Evolutionary conservation across 2,329 filamentous ascomycete genomes (phyloP).

Genomic region (Neurospora sp.): DNA sequence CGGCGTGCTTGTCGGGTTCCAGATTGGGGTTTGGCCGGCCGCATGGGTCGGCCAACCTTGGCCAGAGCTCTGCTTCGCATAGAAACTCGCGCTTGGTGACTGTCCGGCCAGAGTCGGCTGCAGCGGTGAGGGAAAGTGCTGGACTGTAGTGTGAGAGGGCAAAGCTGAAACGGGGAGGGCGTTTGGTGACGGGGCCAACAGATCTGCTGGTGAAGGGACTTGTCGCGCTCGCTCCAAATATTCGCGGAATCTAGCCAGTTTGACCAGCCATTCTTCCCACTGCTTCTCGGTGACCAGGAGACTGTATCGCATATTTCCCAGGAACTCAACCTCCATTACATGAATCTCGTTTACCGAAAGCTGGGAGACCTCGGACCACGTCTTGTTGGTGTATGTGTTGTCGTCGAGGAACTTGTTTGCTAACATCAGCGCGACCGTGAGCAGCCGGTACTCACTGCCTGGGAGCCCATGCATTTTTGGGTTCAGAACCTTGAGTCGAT

Average conservation of each 20-base stretch:
- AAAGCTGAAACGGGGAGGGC: constrained; percentile 32
- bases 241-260: constrained; percentile 70
- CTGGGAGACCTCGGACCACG: constrained; percentile 94
- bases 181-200: constrained; percentile 32
- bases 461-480: constrained; percentile 81
- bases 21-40: constrained; percentile 26
- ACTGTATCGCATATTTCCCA: constrained; percentile 97
- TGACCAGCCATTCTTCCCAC: constrained; percentile 81
- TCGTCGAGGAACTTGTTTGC: constrained; percentile 98
- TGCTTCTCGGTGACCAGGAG: constrained; percentile 76
- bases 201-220: constrained; percentile 29
- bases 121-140: constrained; percentile 9
- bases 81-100: constrained; percentile 29
- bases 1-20: constrained; percentile 14
- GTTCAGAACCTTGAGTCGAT: constrained; percentile 84
- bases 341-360: constrained; percentile 94
- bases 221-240: constrained; percentile 64
- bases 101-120: constrained; percentile 24
- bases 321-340: constrained; percentile 99
- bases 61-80: constrained; percentile 17
- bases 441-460: constrained; percentile 84
- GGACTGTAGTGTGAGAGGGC: constrained; percentile 35
- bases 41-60: constrained; percentile 29
- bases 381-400: constrained; percentile 99
- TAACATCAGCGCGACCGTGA: constrained; percentile 94